Evolutionary conservation across 257 asterid genomes (phyloP).

Genomic region (Leptodermis oblonga): DNA sequence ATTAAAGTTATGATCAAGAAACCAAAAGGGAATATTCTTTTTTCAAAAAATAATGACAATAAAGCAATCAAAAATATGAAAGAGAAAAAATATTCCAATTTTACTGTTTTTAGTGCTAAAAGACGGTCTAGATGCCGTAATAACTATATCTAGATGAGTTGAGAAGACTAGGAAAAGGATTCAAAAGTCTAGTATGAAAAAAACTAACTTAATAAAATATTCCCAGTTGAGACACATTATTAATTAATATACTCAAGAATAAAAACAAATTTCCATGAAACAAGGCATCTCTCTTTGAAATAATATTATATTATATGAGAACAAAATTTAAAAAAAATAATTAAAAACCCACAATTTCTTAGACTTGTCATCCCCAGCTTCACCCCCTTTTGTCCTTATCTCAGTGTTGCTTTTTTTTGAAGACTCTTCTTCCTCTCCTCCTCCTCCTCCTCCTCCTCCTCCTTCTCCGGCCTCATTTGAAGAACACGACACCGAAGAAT

Average conservation of each 20-base stretch:
- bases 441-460: constrained; percentile 62
- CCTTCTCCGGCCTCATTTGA: constrained; percentile 61
- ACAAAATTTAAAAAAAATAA: neutral
- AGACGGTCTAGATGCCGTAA: constrained; percentile 6
- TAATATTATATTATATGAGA: neutral
- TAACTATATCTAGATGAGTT: neutral
- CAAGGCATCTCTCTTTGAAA: neutral
- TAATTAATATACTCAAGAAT: neutral
- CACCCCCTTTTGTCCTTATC: constrained; percentile 27
- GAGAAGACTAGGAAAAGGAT: constrained; percentile 7
- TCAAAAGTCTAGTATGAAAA: constrained; percentile 27
- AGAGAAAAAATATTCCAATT: neutral
- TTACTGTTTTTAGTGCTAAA: constrained; percentile 7
- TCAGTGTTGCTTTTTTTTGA: constrained; percentile 48
- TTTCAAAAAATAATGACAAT: neutral
- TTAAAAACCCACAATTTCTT: constrained; percentile 51
- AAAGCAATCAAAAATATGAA: neutral
- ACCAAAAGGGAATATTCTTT: neutral
- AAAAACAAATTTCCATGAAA: constrained; percentile 10
- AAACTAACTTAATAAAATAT: neutral
- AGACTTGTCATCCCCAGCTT: constrained; percentile 49
- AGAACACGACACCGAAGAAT: constrained; percentile 48
- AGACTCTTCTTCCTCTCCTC: constrained; percentile 56
- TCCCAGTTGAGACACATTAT: constrained; percentile 7
- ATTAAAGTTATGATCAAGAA: neutral